Base-by-base conservation (phyloP, 2,329 filamentous ascomycete genomes). In the Chaetomiaceae sp. region DNA sequence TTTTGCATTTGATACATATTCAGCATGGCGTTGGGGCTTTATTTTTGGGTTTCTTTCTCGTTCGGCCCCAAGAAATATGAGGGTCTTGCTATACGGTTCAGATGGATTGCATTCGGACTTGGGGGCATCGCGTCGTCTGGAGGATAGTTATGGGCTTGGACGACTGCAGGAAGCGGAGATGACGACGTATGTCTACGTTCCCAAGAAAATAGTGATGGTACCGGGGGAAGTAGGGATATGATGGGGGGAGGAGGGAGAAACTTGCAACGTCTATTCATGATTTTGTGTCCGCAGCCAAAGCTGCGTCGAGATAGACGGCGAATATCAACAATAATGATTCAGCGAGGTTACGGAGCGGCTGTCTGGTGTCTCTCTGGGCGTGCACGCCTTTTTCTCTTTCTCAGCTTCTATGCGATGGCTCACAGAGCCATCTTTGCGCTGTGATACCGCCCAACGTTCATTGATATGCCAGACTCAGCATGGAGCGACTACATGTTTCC, bases 21-120 rank as follows among this genome's bases (percentile, higher is more conserved):
- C 52, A 67, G 65, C 65, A 66, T 58, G 65, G 65, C 62, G 65
- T 59, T n/a, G n/a, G n/a, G n/a, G n/a, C n/a, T n/a, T n/a, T n/a
- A n/a, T n/a, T 30, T 30, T 61, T 56, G 65, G 63, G 60, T 50
- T 60, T 62, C 38, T 48, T 39, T 8, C 33, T 48, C 47, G 43
- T 34, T 19, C 17, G 45, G 42, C 24, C 35, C 51, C 51, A 34
- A 66, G 20, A 27, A n/a, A 69, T 61, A 27, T 36, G 32, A 44
- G 44, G 33, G 33, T 36, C 24, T 27, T 27, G 35, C 30, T 27
- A 46, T 40, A 47, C 19, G 30, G 32, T n/a, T 22, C 8, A 38
- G 37, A 24, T 39, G 29, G 19, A 27, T 42, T 45, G 35, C 43
- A 35, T 49, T 38, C 46, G 29, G 18, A 7, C 15, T 42, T n/a